phyloP scores from a whole-genome alignment of 2,329 filamentous ascomycete species.

The Cladosporium sp. region DNA sequence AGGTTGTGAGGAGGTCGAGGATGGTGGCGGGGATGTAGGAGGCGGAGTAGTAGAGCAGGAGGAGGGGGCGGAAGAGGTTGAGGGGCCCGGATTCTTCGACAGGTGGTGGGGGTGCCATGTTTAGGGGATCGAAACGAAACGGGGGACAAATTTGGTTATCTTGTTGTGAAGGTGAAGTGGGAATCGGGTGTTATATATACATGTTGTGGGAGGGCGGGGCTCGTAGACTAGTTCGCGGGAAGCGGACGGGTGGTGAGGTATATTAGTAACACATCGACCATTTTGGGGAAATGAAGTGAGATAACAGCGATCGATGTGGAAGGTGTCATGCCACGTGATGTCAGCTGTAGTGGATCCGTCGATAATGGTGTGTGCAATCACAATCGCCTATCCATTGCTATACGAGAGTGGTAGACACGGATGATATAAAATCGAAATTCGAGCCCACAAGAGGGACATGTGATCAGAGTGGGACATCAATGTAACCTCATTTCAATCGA shows the following conservation, averaged over 20 bases:
- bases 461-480: not conserved
- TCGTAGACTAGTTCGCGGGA: not conserved
- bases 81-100: constrained; percentile 26
- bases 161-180: not conserved
- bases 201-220: constrained; percentile 2
- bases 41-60: constrained; percentile 55
- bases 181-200: not conserved
- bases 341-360: not conserved
- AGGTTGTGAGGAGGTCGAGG: constrained; percentile 39
- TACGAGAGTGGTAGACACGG: not conserved
- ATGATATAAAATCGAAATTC: not conserved
- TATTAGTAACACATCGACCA: not conserved
- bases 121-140: not conserved
- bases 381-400: not conserved
- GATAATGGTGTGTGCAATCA: not conserved
- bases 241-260: not conserved
- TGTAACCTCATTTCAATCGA: not conserved
- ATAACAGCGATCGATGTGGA: not conserved
- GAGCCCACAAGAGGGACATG: not conserved
- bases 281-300: not conserved
- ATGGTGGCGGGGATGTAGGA: constrained; percentile 58
- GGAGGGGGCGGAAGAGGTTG: constrained; percentile 37
- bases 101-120: not conserved
- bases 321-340: not conserved
- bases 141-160: not conserved